Evolutionary conservation across 2,329 filamentous ascomycete genomes (phyloP), one percentile per base, ranked within the genome.

Genomic region (Fusarium buxicola): DNA sequence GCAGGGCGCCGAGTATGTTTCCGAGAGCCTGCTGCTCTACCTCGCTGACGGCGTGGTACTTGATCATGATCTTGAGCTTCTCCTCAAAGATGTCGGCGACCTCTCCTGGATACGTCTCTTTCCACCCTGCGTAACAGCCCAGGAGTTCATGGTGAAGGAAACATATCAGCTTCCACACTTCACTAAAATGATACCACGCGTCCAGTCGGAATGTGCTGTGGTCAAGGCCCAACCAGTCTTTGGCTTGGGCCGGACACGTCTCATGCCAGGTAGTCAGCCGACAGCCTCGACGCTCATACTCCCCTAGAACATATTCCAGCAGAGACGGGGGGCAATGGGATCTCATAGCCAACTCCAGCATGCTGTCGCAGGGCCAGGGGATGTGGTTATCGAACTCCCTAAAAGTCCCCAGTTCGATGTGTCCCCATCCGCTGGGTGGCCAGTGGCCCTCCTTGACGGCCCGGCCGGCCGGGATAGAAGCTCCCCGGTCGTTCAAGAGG

Each of bases 41-140:
- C 1, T 27, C n/a, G 11, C 43, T 36, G 18, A 65, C 13, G 27
- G 56, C 60, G 2, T 41, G 4, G 21, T 65, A 43, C 28, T 48
- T 12, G 47, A 54, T 18, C 32, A 67, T 47, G 8, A 67, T 18
- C 3, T 44, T 13, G 7, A 67, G 13, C 47, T 67, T 67, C 8
- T 36, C 18, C 0, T 35, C 31, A 25, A 67, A 59, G 12, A 36
- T 35, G 16, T 65, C 40, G 5, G 44, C 56, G 2, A 50, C 39
- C 28, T 68, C 54, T 4, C 55, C 48, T 1, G 24, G 16, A 8
- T 41, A 55, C 3, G 10, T n/a, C 31, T 47, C 59, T 9, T 4
- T 15, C 55, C 63, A 55, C 2, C 3, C 7, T 3, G 24, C 30
- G 1, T 2, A 3, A 1, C 21, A 11, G 7, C 25, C 24, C 7